phyloP scores from a whole-genome alignment of 345 rosid genomes.

The Punica granatum region DNA sequence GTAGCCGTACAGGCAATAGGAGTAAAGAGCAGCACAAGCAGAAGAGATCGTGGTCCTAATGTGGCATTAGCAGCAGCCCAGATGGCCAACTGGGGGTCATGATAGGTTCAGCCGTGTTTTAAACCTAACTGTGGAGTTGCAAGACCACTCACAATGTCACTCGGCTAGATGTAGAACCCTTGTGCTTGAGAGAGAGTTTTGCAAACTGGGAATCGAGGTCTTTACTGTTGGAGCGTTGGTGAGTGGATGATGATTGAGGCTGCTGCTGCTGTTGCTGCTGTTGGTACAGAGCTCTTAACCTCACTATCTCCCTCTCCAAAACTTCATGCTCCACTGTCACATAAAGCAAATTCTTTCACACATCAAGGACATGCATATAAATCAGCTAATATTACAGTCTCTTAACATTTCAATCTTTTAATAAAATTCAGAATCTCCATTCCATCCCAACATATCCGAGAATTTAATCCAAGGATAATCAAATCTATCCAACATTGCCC shows the following conservation, averaged over 20 bases:
- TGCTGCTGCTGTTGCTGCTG: constrained; percentile 42
- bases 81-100: neutral
- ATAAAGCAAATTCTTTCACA: neutral
- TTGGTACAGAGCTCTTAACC: constrained; percentile 32
- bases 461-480: too few relatives aligned
- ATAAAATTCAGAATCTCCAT: too few relatives aligned
- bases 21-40: neutral
- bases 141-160: constrained; percentile 39
- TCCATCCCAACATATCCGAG: too few relatives aligned
- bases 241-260: constrained; percentile 51
- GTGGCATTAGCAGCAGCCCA: neutral
- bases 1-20: neutral
- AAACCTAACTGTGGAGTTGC: neutral
- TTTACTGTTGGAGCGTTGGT: constrained; percentile 56
- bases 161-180: constrained; percentile 32
- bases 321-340: constrained; percentile 63
- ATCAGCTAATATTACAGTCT: neutral
- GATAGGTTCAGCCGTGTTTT: neutral
- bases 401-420: neutral
- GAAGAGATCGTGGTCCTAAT: neutral
- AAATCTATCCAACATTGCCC: too few relatives aligned
- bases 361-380: neutral
- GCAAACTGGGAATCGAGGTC: constrained; percentile 85
- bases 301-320: constrained; percentile 62
- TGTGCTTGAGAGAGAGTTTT: constrained; percentile 64